Base-by-base conservation (phyloP, 441 rosid genomes). In the Syzygium syzygioides region DNA sequence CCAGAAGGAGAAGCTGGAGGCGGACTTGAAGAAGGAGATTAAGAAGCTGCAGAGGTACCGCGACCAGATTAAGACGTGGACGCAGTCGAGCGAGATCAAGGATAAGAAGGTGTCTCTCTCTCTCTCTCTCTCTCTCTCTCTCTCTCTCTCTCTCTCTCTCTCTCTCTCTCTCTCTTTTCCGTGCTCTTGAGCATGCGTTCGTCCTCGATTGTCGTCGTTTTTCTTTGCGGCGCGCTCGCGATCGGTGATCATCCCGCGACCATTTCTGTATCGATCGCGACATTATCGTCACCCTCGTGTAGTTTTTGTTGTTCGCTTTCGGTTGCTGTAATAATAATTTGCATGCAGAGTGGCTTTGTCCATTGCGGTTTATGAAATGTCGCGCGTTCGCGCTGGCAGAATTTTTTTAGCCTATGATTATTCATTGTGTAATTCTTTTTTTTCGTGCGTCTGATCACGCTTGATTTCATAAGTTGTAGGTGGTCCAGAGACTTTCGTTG, bases 41-140 rank as follows among this genome's bases (percentile, higher is more conserved):
- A 89, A 89, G 89, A 89, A 89, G 87, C 28, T 89, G 88, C 90
- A 89, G 89, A 87, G 90, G 89, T 89, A 89, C 68, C 54, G 90
- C 59, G 90, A 89, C 86, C 90, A 89, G 86, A 86, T 89, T 20
- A 89, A 89, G 88, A 86, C 88, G 54, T 89, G 90, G 90, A 89
- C 84, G 83, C 90, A 89, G 88, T 89, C 88, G 11, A 86, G 88
- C 34, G 88, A 89, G 60, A 89, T 84, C 87, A 89, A 89, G 88
- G 90, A 89, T 56, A 89, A 89, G 87, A 87, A 89, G 89, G 90
- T 89, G 68, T 59, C 52, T 41, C 83, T 20, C 26, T 52, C 28
- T 26, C 19, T 14, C 56, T 54, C 68, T 62, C 53, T 59, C 87
- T 60, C 86, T 20, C 86, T 50, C 8, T 54, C 25, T 45, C n/a